phyloP scores from a whole-genome alignment of 768 basidiomycete genomes.

The Boletus speciosus region DNA sequence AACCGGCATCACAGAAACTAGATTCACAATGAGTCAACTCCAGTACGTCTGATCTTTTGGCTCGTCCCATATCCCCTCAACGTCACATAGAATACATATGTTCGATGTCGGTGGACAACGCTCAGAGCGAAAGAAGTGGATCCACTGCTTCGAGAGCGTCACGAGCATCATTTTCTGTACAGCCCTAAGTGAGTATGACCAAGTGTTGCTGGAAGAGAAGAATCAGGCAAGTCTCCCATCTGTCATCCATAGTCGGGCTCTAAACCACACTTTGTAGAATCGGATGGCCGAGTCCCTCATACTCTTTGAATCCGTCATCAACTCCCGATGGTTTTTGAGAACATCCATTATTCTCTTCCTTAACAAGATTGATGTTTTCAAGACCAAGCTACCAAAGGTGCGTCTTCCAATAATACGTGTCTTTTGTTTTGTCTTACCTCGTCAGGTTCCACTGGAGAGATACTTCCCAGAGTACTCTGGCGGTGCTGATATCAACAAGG shows the following conservation, averaged over 20 bases:
- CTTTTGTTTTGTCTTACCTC: neutral
- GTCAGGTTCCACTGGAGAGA: constrained; percentile 65
- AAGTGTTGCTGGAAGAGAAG: constrained; percentile 62
- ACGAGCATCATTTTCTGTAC: constrained; percentile 80
- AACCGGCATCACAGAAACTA: constrained; percentile 86
- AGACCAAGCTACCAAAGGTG: constrained; percentile 62
- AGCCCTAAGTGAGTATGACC: constrained; percentile 72
- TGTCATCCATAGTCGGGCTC: neutral
- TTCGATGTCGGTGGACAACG: constrained; percentile 81
- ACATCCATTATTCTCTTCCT: constrained; percentile 66
- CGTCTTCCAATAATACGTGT: fast-evolving
- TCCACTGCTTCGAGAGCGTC: constrained; percentile 75
- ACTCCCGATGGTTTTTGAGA: constrained; percentile 72
- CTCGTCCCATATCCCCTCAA: neutral
- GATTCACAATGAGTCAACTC: constrained; percentile 66
- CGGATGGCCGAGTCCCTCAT: constrained; percentile 73
- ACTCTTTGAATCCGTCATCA: constrained; percentile 75
- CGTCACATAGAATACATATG: constrained; percentile 51
- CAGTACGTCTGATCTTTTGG: constrained; percentile 38
- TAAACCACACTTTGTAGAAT: constrained; percentile 41
- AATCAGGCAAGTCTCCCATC: constrained; percentile 23
- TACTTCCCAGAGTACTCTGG: constrained; percentile 90
- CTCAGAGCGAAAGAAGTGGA: constrained; percentile 81
- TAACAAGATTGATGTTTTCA: constrained; percentile 77
- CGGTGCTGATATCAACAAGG: constrained; percentile 88